A percentile compares a stretch with the other conserved stretches of the same genome.
Conservation (phyloP, 2,329 filamentous ascomycete genomes). For the Gyromitra esculenta region DNA sequence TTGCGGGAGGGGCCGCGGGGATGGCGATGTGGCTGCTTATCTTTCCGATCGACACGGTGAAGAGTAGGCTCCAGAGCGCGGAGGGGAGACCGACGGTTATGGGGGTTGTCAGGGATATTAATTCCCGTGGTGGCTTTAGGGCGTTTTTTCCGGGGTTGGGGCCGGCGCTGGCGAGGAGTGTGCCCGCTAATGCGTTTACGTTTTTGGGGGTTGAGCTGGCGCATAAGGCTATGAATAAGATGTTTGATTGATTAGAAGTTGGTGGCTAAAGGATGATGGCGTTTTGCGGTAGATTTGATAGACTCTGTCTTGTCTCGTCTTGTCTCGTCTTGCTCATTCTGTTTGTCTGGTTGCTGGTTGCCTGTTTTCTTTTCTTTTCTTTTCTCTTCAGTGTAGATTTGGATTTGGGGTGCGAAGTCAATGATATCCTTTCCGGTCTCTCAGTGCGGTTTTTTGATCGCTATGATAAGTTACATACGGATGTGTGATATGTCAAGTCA, state of each 20-base stretch:
- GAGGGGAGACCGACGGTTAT: constrained; percentile 83
- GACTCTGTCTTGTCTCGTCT: constrained; percentile 1
- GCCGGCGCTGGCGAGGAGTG: constrained; percentile 88
- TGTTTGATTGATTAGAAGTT: constrained; percentile 66
- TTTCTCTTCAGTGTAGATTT: too few species aligned
- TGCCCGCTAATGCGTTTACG: constrained; percentile 95
- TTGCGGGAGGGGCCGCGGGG: constrained; percentile 87
- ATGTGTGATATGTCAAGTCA: too few species aligned
- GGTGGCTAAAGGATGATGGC: neutral
- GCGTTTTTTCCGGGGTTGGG: constrained; percentile 98
- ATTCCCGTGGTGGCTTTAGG: constrained; percentile 80
- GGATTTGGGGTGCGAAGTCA: too few species aligned
- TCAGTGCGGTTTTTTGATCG: too few species aligned
- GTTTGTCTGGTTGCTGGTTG: neutral
- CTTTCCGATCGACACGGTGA: constrained; percentile 97
- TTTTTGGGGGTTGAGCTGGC: constrained; percentile 83
- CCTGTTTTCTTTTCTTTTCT: too few species aligned
- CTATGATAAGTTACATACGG: too few species aligned
- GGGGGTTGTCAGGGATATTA: constrained; percentile 82
- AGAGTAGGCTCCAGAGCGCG: constrained; percentile 90
- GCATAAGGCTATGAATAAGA: constrained; percentile 81
- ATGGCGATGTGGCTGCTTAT: constrained; percentile 99
- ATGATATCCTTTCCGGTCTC: too few species aligned
- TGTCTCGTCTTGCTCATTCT: neutral
- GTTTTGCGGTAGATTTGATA: constrained; percentile 22